A percentile compares a stretch with the other conserved stretches of the same genome.
These are phyloP conservation scores for Sequoiadendron giganteum DNA, from an alignment of 75 land plant genomes.

Conservation along the genomic window DNA sequence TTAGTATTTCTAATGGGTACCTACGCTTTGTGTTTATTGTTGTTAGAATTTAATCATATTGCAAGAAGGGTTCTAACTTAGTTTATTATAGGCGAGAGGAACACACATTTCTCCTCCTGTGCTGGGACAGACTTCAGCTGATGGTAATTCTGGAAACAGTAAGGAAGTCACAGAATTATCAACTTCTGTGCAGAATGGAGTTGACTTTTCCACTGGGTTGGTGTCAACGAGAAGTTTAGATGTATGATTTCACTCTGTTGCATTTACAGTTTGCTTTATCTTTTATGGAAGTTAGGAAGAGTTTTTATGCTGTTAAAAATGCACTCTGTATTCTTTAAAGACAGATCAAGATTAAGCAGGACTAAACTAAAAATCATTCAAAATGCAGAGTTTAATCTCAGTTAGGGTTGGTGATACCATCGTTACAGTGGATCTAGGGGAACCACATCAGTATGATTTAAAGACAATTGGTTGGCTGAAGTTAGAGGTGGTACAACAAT, in stretches of 20 bases:
- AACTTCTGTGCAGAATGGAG: not conserved
- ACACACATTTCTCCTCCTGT: not conserved
- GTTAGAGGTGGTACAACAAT: constrained; percentile 56
- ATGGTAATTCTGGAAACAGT: not conserved
- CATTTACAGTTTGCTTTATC: not conserved
- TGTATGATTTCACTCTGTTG: not conserved
- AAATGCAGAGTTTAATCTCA: constrained; percentile 23
- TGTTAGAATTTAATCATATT: not conserved
- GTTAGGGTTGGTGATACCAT: constrained; percentile 55
- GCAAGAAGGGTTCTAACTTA: not conserved
- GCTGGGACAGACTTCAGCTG: not conserved
- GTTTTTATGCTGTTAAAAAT: not conserved
- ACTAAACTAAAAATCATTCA: not conserved
- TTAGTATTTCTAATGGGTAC: not conserved
- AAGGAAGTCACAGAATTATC: not conserved
- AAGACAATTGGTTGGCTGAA: constrained; percentile 49
- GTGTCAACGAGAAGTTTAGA: not conserved
- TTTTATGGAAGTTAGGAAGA: not conserved
- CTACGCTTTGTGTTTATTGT: not conserved
- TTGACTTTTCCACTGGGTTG: not conserved
- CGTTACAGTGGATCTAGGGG: constrained; percentile 37
- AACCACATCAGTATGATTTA: constrained; percentile 12
- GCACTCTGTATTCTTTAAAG: not conserved
- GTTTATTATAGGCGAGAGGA: not conserved
- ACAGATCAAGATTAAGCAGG: not conserved